Evolutionary conservation across 139 green algal species (phyloP).

Genomic region (Edaphochlamys debaryana): DNA sequence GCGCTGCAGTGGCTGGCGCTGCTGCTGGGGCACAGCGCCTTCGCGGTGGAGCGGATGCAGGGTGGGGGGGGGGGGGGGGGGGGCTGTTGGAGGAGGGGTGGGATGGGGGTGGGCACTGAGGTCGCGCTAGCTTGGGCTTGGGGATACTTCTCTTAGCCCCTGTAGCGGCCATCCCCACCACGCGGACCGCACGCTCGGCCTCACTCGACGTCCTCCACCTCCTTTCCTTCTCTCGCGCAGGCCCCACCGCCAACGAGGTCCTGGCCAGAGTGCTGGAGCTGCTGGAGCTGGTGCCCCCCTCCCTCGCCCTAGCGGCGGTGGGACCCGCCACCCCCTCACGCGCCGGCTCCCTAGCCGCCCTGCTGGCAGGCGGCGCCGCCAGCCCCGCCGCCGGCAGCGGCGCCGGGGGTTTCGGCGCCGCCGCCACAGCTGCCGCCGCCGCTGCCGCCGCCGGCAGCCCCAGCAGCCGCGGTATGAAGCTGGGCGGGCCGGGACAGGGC

Average conservation of each 20-base stretch:
- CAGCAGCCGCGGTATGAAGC: no score
- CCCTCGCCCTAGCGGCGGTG: neutral
- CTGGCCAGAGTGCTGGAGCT: conserved; percentile 22
- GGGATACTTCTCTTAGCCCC: no score
- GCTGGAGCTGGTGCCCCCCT: conserved; percentile 20
- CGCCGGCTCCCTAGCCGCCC: neutral
- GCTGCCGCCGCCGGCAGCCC: no score
- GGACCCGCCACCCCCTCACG: conserved; percentile 25
- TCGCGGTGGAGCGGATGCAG: conserved; percentile 21
- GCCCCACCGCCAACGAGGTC: conserved; percentile 20
- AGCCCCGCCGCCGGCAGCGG: neutral
- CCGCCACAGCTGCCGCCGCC: no score
- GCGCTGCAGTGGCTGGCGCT: conserved; percentile 34
- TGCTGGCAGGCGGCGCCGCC: neutral
- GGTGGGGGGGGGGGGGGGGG: no score
- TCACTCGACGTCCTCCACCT: no score
- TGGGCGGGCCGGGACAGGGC: no score
- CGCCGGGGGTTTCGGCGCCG: neutral
- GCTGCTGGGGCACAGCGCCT: conserved; percentile 28
- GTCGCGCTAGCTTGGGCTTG: neutral
- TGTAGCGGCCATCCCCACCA: no score
- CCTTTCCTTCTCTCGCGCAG: no score
- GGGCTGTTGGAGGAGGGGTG: no score
- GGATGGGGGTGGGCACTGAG: no score
- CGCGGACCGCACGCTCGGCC: no score